Conservation (phyloP, 148 eudicot genomes). For the Chenopodium berlandieri region DNA sequence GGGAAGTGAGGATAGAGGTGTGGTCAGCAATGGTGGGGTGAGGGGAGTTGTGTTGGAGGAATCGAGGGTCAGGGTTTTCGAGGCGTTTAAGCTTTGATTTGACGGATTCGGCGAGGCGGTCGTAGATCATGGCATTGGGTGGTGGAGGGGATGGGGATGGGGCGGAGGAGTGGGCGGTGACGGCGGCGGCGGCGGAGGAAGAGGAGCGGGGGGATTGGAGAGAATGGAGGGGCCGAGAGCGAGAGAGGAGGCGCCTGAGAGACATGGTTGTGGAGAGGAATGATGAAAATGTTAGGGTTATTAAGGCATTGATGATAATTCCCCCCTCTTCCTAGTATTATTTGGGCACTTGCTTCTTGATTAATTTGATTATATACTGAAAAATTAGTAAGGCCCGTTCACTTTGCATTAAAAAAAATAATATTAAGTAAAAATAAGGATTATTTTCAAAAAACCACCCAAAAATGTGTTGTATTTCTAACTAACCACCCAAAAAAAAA, state of each 20-base stretch:
- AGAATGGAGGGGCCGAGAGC: not conserved
- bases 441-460: no score
- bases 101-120: conserved; percentile 60
- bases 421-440: no score
- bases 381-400: no score
- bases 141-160: conserved; percentile 33
- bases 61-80: conserved; percentile 51
- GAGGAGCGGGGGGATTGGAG: conserved; percentile 33
- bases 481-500: no score
- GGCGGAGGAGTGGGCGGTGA: conserved; percentile 27
- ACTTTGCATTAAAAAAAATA: no score
- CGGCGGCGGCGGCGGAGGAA: conserved; percentile 37
- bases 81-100: conserved; percentile 54
- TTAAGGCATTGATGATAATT: not conserved
- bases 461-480: no score
- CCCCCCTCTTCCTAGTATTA: not conserved
- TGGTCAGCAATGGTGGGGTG: conserved; percentile 58
- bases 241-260: conserved; percentile 55
- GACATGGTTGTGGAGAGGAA: conserved; percentile 35
- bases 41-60: conserved; percentile 63
- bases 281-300: not conserved
- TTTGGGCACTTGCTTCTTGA: no score
- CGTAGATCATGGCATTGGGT: conserved; percentile 63
- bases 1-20: conserved; percentile 52
- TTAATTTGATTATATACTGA: no score